Evolutionary conservation across 2,329 filamentous ascomycete genomes (phyloP).

Genomic region (Pseudocercospora musae): DNA sequence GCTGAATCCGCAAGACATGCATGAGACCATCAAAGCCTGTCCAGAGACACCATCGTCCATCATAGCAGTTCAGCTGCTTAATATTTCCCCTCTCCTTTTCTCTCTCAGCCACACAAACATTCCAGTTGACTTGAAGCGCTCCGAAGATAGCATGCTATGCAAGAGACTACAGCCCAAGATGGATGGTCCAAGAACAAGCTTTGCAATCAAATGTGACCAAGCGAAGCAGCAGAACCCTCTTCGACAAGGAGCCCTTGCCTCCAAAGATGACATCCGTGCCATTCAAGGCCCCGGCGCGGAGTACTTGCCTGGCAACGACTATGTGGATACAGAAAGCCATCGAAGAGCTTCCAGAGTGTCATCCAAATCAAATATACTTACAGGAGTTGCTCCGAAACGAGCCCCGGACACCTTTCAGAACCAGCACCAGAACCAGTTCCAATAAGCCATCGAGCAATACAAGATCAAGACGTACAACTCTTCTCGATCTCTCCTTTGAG

Average conservation of each 20-base stretch:
- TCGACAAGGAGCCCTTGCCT: conserved; percentile 14
- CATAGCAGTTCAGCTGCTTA: neutral
- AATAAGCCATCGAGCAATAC: neutral
- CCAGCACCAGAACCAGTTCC: neutral
- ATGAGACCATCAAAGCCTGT: neutral
- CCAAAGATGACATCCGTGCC: conserved; percentile 18
- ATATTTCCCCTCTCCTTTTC: neutral
- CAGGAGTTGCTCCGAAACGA: conserved; percentile 11
- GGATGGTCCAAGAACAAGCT: neutral
- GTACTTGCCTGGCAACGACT: conserved; percentile 15
- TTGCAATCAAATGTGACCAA: neutral
- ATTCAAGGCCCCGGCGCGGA: conserved; percentile 15
- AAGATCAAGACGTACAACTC: neutral
- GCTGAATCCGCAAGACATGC: neutral
- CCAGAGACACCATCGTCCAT: neutral
- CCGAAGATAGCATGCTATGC: neutral
- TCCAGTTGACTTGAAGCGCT: neutral
- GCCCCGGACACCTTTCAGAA: neutral
- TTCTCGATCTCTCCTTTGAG: conserved; percentile 12
- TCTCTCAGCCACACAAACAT: neutral
- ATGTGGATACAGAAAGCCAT: conserved; percentile 19
- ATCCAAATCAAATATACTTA: conserved; percentile 7
- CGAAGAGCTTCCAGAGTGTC: conserved; percentile 10
- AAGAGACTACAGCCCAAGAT: neutral
- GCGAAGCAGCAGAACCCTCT: conserved; percentile 8